Percentiles rank a stretch among this genome's conserved stretches.
phyloP scores from a whole-genome alignment of 257 asterid species.

The Catharanthus roseus region DNA sequence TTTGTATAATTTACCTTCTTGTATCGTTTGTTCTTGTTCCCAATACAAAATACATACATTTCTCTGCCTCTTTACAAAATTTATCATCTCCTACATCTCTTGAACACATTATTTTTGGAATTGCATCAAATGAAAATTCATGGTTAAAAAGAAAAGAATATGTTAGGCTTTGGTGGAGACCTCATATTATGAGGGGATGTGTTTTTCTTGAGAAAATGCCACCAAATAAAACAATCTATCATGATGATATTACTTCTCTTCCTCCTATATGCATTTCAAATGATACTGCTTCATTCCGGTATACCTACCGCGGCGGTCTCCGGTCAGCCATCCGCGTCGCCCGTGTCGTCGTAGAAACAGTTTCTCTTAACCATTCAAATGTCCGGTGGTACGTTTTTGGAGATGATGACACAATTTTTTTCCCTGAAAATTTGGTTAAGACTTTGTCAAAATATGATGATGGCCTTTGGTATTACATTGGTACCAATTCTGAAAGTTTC shows the following conservation, averaged over 20 bases:
- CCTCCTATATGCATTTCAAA: slow-evolving; percentile 62
- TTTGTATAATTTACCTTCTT: slow-evolving; percentile 28
- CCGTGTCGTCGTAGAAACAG: slow-evolving; percentile 58
- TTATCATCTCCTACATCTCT: slow-evolving; percentile 41
- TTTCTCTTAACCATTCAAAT: slow-evolving; percentile 42
- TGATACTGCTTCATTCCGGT: slow-evolving; percentile 58
- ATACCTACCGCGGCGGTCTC: slow-evolving; percentile 51
- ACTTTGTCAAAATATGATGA: slow-evolving; percentile 75
- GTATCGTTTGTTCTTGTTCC: slow-evolving; percentile 30
- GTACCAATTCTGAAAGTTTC: slow-evolving; percentile 60
- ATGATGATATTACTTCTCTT: slow-evolving; percentile 19
- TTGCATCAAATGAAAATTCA: slow-evolving; percentile 51
- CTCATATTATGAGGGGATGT: slow-evolving; percentile 61
- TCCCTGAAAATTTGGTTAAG: slow-evolving; percentile 73
- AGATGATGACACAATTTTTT: slow-evolving; percentile 77
- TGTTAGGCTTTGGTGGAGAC: slow-evolving; percentile 72
- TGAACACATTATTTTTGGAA: slow-evolving; percentile 67
- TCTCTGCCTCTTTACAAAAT: slow-evolving; percentile 23
- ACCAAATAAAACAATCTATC: slow-evolving; percentile 16
- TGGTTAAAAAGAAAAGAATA: slow-evolving; percentile 47
- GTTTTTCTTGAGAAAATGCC: slow-evolving; percentile 55
- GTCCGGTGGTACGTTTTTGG: slow-evolving; percentile 92
- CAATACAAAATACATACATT: slow-evolving; percentile 11
- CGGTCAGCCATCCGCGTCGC: slow-evolving; percentile 77
- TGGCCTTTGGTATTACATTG: slow-evolving; percentile 67